Evolutionary conservation across 2,329 filamentous ascomycete genomes (phyloP), one percentile per base, ranked within the genome.

Genomic region (Colletotrichum sp.): DNA sequence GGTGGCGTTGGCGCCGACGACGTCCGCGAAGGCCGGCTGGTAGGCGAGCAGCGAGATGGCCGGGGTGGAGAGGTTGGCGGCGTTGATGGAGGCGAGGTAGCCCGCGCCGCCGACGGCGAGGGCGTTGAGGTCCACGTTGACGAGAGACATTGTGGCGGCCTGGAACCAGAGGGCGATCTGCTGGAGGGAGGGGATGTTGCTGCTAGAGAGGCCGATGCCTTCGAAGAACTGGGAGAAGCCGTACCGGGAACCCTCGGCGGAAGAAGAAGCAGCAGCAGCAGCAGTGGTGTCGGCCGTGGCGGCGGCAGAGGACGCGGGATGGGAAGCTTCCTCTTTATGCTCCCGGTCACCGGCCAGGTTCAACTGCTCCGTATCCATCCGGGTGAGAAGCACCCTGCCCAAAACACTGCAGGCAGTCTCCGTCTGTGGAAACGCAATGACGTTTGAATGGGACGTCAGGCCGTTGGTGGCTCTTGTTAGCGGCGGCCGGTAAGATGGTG

Each of bases 241-340:
- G 64, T 55, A 73, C 12, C 64, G 72, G 30, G 67, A 21, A 52
- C 68, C 52, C 34, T 69, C 78, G 28, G 80, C 69, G 59, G 59
- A 1, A 15, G 86, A 86, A 8, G 86, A 81, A 36, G 86, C 75
- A 39, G 59, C 44, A 4, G 44, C 44, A 49, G 44, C 44, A 49
- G 44, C 12, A 21, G 44, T 24, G 2, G n/a, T 24, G 44, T 69
- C 78, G 28, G 80, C 68, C 28, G 15, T 32, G 59, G 59, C 18
- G 15, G 86, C 86, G 8, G 87, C 81, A 36, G 86, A 76, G 65
- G 84, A 81, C 16, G 59, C 60, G 39, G 63, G 63, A 49, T 30
- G 26, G 63, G 55, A 16, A n/a, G 69, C 34, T n/a, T 59, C 64
- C 39, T 73, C 57, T 76, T 73, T 73, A 76, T 68, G 63, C 32